phyloP scores from a whole-genome alignment of 1,284 basidiomycete species.

The Ustilago shanxiensis region DNA sequence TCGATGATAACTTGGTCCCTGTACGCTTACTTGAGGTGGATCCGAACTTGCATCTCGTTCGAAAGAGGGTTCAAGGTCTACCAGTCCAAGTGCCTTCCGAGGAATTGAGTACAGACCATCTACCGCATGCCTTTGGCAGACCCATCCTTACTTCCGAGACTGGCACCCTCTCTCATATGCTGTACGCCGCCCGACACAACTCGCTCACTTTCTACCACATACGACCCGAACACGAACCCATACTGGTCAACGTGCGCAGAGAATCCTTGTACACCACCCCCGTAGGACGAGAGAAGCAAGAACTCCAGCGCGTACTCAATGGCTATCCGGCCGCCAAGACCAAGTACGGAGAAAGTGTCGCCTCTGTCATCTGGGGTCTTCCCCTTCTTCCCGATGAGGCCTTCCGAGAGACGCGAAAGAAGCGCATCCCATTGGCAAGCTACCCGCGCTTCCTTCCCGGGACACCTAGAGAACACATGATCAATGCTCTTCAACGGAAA shows the following conservation, averaged over 20 bases:
- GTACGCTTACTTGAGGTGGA: neutral
- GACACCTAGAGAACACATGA: neutral
- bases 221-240: neutral
- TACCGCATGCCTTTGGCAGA: neutral
- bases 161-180: slow-evolving; percentile 19
- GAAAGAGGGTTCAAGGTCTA: neutral
- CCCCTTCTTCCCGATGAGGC: neutral
- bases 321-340: neutral
- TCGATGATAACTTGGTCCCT: neutral
- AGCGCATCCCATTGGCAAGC: neutral
- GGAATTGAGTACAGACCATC: neutral
- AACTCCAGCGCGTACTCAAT: neutral
- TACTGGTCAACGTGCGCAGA: neutral
- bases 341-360: neutral
- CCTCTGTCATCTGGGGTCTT: neutral
- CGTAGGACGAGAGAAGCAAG: neutral
- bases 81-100: neutral
- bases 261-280: neutral
- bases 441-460: slow-evolving; percentile 5
- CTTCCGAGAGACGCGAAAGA: neutral
- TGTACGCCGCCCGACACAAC: neutral
- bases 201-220: slow-evolving; percentile 8
- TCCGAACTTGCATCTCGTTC: slow-evolving; percentile 1
- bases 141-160: slow-evolving; percentile 5
- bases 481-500: slow-evolving; percentile 10